These are phyloP conservation scores for Ascosphaera apis DNA, from an alignment of 2,329 filamentous ascomycete genomes.

Conservation along the genomic window DNA sequence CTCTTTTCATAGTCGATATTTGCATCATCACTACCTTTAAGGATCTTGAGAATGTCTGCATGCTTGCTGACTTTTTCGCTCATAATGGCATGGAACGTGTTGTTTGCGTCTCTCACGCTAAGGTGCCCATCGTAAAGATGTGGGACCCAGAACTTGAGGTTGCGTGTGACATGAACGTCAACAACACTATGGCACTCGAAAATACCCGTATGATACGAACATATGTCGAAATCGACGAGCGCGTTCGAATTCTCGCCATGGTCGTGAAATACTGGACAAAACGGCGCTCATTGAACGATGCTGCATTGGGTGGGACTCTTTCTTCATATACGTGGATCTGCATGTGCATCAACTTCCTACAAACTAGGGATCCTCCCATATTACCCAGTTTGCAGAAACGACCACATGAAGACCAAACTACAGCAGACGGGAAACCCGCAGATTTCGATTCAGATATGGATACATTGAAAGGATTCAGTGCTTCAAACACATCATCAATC, in stretches of 20 bases:
- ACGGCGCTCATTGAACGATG: slow-evolving; percentile 78
- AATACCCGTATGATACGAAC: slow-evolving; percentile 97
- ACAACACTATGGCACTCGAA: slow-evolving; percentile 82
- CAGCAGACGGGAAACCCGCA: slow-evolving; percentile 26
- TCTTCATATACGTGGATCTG: slow-evolving; percentile 99
- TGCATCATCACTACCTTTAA: slow-evolving; percentile 88
- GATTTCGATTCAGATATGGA: slow-evolving; percentile 76
- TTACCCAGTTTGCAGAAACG: slow-evolving; percentile 66
- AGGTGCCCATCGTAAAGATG: slow-evolving; percentile 95
- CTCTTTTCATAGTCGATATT: slow-evolving; percentile 50
- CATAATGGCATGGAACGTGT: slow-evolving; percentile 90
- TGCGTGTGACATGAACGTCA: slow-evolving; percentile 96
- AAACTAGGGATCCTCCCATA: slow-evolving; percentile 63
- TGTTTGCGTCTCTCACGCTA: slow-evolving; percentile 80
- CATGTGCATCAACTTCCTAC: slow-evolving; percentile 88
- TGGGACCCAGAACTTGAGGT: slow-evolving; percentile 86
- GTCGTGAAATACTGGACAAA: slow-evolving; percentile 96
- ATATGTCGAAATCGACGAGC: slow-evolving; percentile 79
- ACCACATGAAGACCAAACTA: slow-evolving; percentile 27
- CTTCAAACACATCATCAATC: slow-evolving; percentile 56
- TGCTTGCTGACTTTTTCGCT: slow-evolving; percentile 65
- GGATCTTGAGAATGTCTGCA: slow-evolving; percentile 70
- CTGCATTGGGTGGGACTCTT: slow-evolving; percentile 76
- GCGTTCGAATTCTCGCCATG: slow-evolving; percentile 83
- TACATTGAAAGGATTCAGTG: slow-evolving; percentile 49